These are phyloP conservation scores for Phialophora tarda DNA, from an alignment of 2,329 filamentous ascomycete genomes.

Conservation along the genomic window DNA sequence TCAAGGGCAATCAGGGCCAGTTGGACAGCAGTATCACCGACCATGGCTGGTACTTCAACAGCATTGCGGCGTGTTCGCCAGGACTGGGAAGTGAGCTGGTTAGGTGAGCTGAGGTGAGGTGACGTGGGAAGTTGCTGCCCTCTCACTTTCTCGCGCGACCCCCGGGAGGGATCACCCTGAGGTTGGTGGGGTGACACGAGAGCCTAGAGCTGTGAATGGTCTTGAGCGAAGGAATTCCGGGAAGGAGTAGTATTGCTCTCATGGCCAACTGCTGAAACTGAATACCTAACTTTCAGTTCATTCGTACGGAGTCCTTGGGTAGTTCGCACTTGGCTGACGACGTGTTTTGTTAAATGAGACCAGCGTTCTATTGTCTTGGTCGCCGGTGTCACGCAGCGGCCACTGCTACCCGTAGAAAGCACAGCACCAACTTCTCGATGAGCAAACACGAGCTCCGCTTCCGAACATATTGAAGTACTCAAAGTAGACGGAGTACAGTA, in stretches of 20 bases:
- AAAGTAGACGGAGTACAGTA: too few species aligned
- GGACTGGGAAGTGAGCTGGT: slow-evolving; percentile 9
- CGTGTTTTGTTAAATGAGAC: neutral
- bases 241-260: neutral
- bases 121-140: neutral
- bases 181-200: too few species aligned
- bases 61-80: slow-evolving; percentile 33
- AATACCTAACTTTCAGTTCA: neutral
- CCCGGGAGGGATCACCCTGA: too few species aligned
- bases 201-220: neutral
- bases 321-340: neutral
- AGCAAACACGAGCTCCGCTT: neutral
- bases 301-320: neutral
- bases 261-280: neutral
- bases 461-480: too few species aligned
- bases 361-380: neutral
- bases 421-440: neutral
- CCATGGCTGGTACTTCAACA: slow-evolving; percentile 47
- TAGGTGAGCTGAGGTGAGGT: neutral
- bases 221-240: neutral
- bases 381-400: neutral
- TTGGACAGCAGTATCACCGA: slow-evolving; percentile 39
- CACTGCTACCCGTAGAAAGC: neutral
- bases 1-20: slow-evolving; percentile 46
- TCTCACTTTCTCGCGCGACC: too few species aligned